Base-by-base conservation (phyloP, 129 eudicot species). In the Pittosporum tobira region DNA sequence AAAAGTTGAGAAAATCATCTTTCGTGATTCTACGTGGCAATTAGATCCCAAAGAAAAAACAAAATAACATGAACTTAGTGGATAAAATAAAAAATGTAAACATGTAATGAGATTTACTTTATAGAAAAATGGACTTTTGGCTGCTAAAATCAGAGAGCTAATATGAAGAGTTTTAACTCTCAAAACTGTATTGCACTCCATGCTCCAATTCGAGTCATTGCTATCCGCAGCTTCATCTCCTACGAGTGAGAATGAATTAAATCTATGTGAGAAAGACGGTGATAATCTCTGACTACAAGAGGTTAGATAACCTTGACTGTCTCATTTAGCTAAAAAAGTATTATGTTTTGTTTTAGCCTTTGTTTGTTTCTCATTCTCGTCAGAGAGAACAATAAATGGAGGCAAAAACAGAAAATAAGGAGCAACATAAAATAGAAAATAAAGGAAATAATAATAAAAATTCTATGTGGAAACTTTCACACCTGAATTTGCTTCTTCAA, bases 101-200 rank as follows among this genome's bases (percentile, higher is more conserved):
- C 12, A 19, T 24, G 13, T 0, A 3, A 42, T 6, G 34, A 73
- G 19, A 53, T 47, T 66, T 62, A 88, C 96, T 88, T 88, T 88
- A 66, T 83, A 88, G 79, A 88, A 88, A 69, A 83, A 88, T 45
- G 96, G 96, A 76, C 94, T 88, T 65, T 88, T 88, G 62, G 96
- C 96, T 15, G 96, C 96, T 67, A 88, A 71, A 66, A 88, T 88
- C 15, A 94, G 96, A 51, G 96, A 88, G 76, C 96, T 88, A 22
- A 88, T 88, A 66, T 88, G 96, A 52, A 88, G 62, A 52, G 89
- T 81, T 66, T 75, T 76, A 63, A 78, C 84, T 88, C 73, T 81
- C 58, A 88, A 45, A 58, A 78, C 71, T 21, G 71, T 75, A 48
- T 86, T 65, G 78, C 81, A 77, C 59, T 83, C 94, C 80, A 80